Base-by-base conservation (phyloP, 2,329 filamentous ascomycete species). In the Rosellinia necatrix region DNA sequence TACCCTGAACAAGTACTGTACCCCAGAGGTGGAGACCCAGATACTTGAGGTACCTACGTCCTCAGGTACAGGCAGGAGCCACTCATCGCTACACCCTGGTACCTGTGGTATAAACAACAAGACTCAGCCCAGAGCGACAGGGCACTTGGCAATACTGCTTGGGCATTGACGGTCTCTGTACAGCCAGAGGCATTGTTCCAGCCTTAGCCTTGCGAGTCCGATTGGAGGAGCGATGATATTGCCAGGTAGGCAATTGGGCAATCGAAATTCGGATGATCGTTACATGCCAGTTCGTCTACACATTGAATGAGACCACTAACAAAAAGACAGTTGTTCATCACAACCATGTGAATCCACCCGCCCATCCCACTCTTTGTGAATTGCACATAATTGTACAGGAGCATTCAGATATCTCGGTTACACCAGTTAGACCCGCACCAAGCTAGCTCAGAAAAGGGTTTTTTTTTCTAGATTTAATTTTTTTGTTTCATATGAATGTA, bases 201-300 rank as follows among this genome's bases (percentile, higher is more conserved):
- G 37, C 10, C 44, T 44, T 34, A 53, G 54, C 56, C 52, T 56
- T 48, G 52, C 42, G 47, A 55, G 15, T 47, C 47, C 38, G 25
- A 57, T 49, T 53, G 49, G 35, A 29, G n/a, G 6, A 42, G 27
- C 6, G 6, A 41, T 27, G 22, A 19, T 27, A 27, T n/a, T n/a
- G 17, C 21, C 8, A 12, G 13, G 10, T 21, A 35, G 21, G 27
- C 38, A 44, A 44, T 24, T 29, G 12, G 35, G 22, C 22, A 25
- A 30, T 49, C 29, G 15, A 42, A 22, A 29, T 37, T 24, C 13
- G 7, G 47, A n/a, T 25, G 25, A 42, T 48, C 24, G 32, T 53
- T 53, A 32, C 49, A 24, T 34, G 37, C 27, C 37, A 3, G 37
- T 4, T 40, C 44, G 35, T 12, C 27, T 13, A 50, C 34, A 34